These are phyloP conservation scores for Tuber indicum DNA, from an alignment of 495 filamentous ascomycete genomes.

Conservation along the genomic window DNA sequence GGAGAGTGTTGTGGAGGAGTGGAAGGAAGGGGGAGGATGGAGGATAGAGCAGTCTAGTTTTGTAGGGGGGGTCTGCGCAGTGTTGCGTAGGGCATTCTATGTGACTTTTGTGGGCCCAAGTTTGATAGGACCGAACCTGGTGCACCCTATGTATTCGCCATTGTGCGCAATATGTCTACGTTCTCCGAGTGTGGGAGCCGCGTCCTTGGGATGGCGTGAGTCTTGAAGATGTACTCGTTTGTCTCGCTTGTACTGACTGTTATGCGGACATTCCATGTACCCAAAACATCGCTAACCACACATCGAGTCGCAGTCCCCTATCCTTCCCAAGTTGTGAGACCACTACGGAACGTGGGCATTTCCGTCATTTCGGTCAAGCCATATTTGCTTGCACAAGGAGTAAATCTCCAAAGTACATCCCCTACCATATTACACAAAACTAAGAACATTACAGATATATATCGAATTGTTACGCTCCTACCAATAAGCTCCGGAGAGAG, in stretches of 20 bases:
- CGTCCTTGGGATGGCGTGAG: neutral
- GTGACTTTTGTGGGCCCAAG: neutral
- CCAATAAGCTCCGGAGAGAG: no score
- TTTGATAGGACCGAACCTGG: neutral
- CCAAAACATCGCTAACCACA: neutral
- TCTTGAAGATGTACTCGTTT: neutral
- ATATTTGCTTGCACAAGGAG: no score
- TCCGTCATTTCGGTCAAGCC: no score
- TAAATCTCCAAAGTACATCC: no score
- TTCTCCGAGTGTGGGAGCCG: neutral
- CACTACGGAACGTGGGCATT: no score
- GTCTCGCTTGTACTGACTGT: no score
- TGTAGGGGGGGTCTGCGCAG: neutral
- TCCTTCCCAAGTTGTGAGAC: no score
- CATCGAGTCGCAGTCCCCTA: no score
- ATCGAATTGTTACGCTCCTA: no score
- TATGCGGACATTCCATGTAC: neutral
- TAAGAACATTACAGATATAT: no score
- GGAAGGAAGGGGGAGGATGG: neutral
- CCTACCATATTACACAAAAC: no score
- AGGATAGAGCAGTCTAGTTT: neutral
- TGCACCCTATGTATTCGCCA: neutral
- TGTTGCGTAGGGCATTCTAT: neutral
- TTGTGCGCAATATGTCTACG: neutral
- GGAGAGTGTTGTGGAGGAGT: neutral